Evolutionary conservation across 805 yeast genomes (phyloP).

Genomic region (Candida gorgasii): DNA sequence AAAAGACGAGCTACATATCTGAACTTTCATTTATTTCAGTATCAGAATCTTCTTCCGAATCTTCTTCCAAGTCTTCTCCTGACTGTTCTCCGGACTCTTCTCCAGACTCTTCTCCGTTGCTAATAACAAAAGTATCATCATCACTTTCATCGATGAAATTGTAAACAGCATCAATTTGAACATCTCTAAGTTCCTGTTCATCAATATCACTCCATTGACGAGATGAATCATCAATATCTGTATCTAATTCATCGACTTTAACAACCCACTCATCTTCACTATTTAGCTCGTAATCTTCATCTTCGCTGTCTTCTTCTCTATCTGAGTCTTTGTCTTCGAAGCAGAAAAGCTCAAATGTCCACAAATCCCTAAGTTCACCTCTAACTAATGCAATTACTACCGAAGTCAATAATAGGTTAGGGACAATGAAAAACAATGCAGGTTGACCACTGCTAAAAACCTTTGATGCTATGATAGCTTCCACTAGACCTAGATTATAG

Average conservation of each 20-base stretch:
- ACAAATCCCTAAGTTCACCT: conserved; percentile 44
- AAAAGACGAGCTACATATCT: no score
- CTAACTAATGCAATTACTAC: conserved; percentile 30
- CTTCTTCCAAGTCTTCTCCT: conserved; percentile 4
- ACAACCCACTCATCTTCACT: conserved; percentile 18
- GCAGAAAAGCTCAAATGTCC: conserved; percentile 35
- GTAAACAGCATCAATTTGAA: conserved; percentile 15
- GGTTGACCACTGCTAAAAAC: conserved; percentile 57
- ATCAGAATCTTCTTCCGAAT: not conserved
- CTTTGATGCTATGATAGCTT: conserved; percentile 27
- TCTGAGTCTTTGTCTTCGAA: conserved; percentile 7
- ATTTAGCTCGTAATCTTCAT: conserved; percentile 19
- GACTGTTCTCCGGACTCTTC: conserved; percentile 11
- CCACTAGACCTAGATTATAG: conserved; percentile 43
- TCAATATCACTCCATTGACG: conserved; percentile 13
- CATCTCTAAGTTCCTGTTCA: conserved; percentile 12
- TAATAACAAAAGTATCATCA: conserved; percentile 20
- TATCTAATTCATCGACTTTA: conserved; percentile 20
- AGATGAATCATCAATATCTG: conserved; percentile 23
- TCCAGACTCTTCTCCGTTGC: conserved; percentile 8
- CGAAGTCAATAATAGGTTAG: conserved; percentile 38
- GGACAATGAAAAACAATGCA: conserved; percentile 64
- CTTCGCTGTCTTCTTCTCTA: conserved; percentile 10
- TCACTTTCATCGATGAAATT: conserved; percentile 19
- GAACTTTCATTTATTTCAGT: not conserved